These are phyloP conservation scores for Trifolium pratense DNA, from an alignment of 306 rosid genomes.

Conservation along the genomic window DNA sequence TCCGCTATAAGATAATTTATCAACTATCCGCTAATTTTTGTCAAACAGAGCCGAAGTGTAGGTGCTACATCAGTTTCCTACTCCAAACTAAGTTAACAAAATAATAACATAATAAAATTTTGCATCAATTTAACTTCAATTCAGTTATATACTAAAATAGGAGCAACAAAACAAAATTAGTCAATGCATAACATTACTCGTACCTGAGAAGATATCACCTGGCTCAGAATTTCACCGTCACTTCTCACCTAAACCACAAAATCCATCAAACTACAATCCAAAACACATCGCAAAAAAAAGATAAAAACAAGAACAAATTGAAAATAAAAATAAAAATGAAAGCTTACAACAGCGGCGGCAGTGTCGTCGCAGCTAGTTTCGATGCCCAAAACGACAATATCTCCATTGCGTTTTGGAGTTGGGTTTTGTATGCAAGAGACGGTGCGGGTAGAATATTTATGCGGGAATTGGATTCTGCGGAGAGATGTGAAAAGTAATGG, in stretches of 20 bases:
- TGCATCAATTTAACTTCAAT: not conserved
- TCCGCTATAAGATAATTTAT: no score
- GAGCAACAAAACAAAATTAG: not conserved
- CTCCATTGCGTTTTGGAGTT: constrained; percentile 41
- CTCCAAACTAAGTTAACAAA: no score
- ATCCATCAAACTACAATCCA: constrained; percentile 7
- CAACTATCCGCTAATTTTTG: no score
- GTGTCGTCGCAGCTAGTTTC: constrained; percentile 99
- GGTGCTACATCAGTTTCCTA: not conserved
- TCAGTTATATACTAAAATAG: not conserved
- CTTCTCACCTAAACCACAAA: constrained; percentile 69
- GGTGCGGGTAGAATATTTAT: constrained; percentile 30
- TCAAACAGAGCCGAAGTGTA: no score
- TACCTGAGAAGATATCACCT: constrained; percentile 95
- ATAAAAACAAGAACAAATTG: not conserved
- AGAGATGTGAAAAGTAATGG: constrained; percentile 53
- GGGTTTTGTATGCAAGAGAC: constrained; percentile 27
- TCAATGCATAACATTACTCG: not conserved
- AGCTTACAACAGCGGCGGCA: constrained; percentile 79
- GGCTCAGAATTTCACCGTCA: constrained; percentile 86
- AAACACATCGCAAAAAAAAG: constrained; percentile 1
- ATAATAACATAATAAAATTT: no score
- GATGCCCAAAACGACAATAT: constrained; percentile 76
- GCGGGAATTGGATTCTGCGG: constrained; percentile 35
- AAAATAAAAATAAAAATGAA: not conserved